Evolutionary conservation across 306 rosid genomes (phyloP).

Genomic region (Pterocarpus santalinus): DNA sequence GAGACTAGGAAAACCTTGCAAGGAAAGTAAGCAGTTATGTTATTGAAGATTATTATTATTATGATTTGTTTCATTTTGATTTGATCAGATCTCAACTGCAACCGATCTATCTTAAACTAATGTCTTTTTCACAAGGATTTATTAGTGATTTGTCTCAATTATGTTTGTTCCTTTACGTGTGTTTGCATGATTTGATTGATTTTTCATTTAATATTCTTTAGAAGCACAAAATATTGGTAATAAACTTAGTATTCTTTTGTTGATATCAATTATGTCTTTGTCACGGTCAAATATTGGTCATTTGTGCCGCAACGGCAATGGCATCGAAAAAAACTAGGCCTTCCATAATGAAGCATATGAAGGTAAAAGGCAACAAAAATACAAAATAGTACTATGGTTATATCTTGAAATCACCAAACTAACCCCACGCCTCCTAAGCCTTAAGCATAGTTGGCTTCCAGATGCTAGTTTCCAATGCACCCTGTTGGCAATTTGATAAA

Average conservation of each 20-base stretch:
- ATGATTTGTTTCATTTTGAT: slow-evolving; percentile 33
- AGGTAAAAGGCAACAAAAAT: slow-evolving; percentile 1
- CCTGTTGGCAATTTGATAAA: background rate
- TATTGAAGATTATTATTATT: slow-evolving; percentile 12
- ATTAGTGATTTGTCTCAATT: background rate
- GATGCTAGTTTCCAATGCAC: background rate
- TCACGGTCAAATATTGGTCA: background rate
- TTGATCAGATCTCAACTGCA: slow-evolving; percentile 49
- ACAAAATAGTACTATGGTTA: slow-evolving; percentile 22
- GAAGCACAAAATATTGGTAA: slow-evolving; percentile 20
- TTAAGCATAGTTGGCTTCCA: background rate
- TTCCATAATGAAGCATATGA: background rate
- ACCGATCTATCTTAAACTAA: slow-evolving; percentile 28
- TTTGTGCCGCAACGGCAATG: slow-evolving; percentile 44
- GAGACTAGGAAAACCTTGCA: slow-evolving; percentile 54
- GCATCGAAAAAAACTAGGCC: background rate
- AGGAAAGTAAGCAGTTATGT: slow-evolving; percentile 53
- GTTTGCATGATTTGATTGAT: slow-evolving; percentile 26
- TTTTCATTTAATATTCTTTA: slow-evolving; percentile 17
- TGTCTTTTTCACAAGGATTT: slow-evolving; percentile 23
- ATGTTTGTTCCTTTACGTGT: background rate
- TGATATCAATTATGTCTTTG: background rate
- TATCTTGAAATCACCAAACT: slow-evolving; percentile 31
- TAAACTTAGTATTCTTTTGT: background rate
- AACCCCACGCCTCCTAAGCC: background rate